phyloP scores from a whole-genome alignment of 108 stramenopile species.

The Skeletonema potamos region DNA sequence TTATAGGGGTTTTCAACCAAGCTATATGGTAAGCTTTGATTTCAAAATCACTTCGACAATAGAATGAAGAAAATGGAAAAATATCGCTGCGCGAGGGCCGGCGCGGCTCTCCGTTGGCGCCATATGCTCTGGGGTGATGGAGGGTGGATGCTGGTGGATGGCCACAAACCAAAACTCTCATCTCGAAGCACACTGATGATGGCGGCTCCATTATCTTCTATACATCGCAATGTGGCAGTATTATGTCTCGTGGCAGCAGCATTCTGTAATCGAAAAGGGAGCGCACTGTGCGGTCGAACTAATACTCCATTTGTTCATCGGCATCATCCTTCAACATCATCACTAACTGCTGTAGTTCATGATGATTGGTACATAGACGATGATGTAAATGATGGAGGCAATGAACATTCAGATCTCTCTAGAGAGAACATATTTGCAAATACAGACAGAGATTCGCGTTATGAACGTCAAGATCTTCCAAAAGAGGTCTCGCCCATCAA shows the following conservation, averaged over 20 bases:
- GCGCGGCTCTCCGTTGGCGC: too few species aligned
- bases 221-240: background rate
- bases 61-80: too few species aligned
- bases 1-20: too few species aligned
- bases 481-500: background rate
- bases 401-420: background rate
- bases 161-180: too few species aligned
- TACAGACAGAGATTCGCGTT: background rate
- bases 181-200: too few species aligned
- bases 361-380: constrained; percentile 30
- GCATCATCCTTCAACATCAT: background rate
- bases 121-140: too few species aligned
- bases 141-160: too few species aligned
- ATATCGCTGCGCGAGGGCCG: too few species aligned
- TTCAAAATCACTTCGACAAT: too few species aligned
- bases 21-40: too few species aligned
- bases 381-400: background rate
- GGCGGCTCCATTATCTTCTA: background rate
- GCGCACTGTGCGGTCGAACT: background rate
- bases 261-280: background rate
- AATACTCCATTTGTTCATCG: background rate
- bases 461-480: background rate
- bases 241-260: background rate
- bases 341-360: constrained; percentile 1
- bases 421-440: constrained; percentile 11